These are phyloP conservation scores for Phytopythium sindhum DNA, from an alignment of 352 stramenopile species.

Conservation along the genomic window DNA sequence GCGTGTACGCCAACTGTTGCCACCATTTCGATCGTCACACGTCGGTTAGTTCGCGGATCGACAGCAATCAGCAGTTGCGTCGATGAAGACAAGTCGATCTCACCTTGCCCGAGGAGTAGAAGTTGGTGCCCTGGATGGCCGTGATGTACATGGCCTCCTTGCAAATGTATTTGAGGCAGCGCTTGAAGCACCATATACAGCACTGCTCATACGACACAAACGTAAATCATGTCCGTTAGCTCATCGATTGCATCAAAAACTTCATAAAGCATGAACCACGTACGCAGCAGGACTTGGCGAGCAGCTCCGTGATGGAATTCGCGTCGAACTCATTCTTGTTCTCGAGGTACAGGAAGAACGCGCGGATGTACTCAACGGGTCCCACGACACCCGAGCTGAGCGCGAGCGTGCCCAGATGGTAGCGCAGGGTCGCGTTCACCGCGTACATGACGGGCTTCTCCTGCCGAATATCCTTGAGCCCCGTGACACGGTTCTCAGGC, in stretches of 20 bases:
- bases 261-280: conserved; percentile 17
- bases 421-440: conserved; percentile 52
- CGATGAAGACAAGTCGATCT: background rate
- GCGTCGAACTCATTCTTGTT: conserved; percentile 78
- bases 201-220: conserved; percentile 35
- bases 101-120: conserved; percentile 77
- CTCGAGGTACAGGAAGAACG: conserved; percentile 81
- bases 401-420: conserved; percentile 72
- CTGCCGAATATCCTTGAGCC: conserved; percentile 47
- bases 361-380: conserved; percentile 59
- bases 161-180: conserved; percentile 80
- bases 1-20: conserved; percentile 49
- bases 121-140: conserved; percentile 74
- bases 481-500: conserved; percentile 52
- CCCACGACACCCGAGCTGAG: conserved; percentile 57
- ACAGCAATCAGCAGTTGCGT: background rate
- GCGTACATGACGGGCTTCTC: conserved; percentile 68
- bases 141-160: conserved; percentile 83
- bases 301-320: conserved; percentile 49
- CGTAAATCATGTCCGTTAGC: conserved; percentile 1
- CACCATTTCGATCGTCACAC: background rate
- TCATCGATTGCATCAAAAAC: conserved; percentile 9
- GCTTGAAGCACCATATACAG: conserved; percentile 84
- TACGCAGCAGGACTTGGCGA: conserved; percentile 73
- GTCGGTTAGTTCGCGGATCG: background rate